Conservation (phyloP, 805 yeast species). For the Kazachstania taianensis region DNA sequence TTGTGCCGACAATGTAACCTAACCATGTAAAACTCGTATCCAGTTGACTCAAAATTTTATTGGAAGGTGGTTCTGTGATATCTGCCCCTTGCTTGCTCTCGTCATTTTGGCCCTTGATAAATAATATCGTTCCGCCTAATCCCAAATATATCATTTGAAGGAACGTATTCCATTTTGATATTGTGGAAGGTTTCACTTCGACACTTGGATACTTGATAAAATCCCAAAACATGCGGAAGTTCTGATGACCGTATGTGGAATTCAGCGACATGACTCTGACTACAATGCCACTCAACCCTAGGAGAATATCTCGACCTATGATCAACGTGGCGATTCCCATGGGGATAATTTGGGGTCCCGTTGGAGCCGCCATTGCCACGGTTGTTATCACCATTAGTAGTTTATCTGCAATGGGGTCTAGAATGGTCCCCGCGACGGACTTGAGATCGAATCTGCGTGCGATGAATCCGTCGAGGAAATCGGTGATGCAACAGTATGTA, state of each 20-base stretch:
- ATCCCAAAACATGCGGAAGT: slow-evolving; percentile 65
- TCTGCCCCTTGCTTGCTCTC: slow-evolving; percentile 6
- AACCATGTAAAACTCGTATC: slow-evolving; percentile 17
- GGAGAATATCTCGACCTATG: slow-evolving; percentile 70
- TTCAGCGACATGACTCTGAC: slow-evolving; percentile 53
- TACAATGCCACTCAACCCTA: slow-evolving; percentile 63
- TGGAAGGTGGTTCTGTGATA: slow-evolving; percentile 4
- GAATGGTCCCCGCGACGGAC: slow-evolving; percentile 77
- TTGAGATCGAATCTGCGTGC: slow-evolving; percentile 73
- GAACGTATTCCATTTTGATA: slow-evolving; percentile 83
- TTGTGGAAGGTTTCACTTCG: slow-evolving; percentile 75
- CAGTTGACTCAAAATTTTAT: background rate
- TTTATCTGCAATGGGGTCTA: slow-evolving; percentile 96
- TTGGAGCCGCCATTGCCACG: slow-evolving; percentile 48
- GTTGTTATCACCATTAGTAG: slow-evolving; percentile 81
- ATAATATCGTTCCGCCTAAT: slow-evolving; percentile 36
- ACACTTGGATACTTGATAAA: slow-evolving; percentile 64
- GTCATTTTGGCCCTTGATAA: slow-evolving; percentile 5
- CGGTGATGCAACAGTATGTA: slow-evolving; percentile 81
- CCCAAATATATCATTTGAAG: slow-evolving; percentile 88
- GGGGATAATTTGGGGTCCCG: slow-evolving; percentile 57
- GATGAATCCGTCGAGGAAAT: slow-evolving; percentile 81
- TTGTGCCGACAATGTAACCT: slow-evolving; percentile 51
- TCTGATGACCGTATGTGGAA: slow-evolving; percentile 23
- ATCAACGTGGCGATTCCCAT: slow-evolving; percentile 54